phyloP scores from a whole-genome alignment of 495 filamentous ascomycete species.

The Penicillium taxi region DNA sequence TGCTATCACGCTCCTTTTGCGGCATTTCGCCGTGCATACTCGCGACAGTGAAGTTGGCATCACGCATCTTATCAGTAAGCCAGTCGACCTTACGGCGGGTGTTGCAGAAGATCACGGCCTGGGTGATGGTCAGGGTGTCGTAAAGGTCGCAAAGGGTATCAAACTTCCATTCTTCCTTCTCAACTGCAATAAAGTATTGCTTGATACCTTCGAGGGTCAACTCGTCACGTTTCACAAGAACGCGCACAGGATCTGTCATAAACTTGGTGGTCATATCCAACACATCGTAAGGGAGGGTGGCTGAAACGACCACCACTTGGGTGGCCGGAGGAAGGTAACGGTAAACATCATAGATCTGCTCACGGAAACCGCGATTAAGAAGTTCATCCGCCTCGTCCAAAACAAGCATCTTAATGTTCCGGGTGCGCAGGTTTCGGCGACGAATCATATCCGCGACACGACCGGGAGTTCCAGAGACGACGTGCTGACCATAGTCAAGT shows the following conservation, averaged over 20 bases:
- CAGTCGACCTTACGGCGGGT: slow-evolving; percentile 99
- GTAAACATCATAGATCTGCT: slow-evolving; percentile 99
- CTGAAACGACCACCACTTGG: slow-evolving; percentile 95
- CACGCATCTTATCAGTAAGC: slow-evolving; percentile 97
- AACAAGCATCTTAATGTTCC: slow-evolving; percentile 97
- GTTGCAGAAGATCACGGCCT: slow-evolving; percentile 99
- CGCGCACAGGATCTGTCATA: slow-evolving; percentile 98
- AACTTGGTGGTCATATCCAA: slow-evolving; percentile 99
- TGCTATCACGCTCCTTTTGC: slow-evolving; percentile 92
- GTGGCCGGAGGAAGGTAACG: slow-evolving; percentile 92
- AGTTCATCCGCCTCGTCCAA: slow-evolving; percentile 96
- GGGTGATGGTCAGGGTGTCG: slow-evolving; percentile 97
- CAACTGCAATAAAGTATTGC: slow-evolving; percentile 98
- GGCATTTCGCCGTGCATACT: slow-evolving; percentile 99
- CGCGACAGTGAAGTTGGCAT: slow-evolving; percentile 95
- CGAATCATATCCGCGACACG: slow-evolving; percentile 99
- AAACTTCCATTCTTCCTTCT: slow-evolving; percentile 99
- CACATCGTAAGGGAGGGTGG: slow-evolving; percentile 95
- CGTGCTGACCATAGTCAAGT: slow-evolving; percentile 93
- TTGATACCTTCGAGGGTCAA: slow-evolving; percentile 96
- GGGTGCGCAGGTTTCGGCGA: slow-evolving; percentile 84
- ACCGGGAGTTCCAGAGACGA: slow-evolving; percentile 92
- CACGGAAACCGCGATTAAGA: slow-evolving; percentile 87
- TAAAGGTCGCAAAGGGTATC: slow-evolving; percentile 99
- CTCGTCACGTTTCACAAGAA: slow-evolving; percentile 99